Conservation (phyloP, 2,329 filamentous ascomycete genomes). For the Pyricularia sp. region DNA sequence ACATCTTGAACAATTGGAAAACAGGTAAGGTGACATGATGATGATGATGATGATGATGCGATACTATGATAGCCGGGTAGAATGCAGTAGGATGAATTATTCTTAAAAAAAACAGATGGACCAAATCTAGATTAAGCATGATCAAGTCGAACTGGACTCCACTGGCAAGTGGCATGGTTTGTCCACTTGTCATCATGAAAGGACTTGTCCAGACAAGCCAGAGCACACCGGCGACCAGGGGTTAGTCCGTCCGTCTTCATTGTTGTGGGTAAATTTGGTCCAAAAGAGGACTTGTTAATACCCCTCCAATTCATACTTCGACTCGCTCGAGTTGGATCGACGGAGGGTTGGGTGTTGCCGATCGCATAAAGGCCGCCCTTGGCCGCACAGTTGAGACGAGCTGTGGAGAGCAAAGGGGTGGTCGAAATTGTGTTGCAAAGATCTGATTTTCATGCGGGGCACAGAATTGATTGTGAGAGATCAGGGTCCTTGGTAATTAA, state of each 20-base stretch:
- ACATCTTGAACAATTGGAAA: neutral
- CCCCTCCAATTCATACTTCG: neutral
- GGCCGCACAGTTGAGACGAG: neutral
- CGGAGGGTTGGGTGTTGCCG: neutral
- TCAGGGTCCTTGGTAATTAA: conserved; percentile 1
- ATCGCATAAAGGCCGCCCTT: neutral
- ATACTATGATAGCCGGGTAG: neutral
- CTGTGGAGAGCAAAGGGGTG: neutral
- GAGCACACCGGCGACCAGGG: neutral
- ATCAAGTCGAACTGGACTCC: neutral
- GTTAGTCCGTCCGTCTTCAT: neutral
- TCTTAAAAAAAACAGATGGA: too few species aligned
- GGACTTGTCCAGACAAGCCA: neutral
- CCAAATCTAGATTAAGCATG: neutral
- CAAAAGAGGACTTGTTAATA: neutral
- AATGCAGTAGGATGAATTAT: neutral
- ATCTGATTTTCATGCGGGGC: neutral
- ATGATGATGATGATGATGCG: too few species aligned
- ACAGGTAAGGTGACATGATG: neutral
- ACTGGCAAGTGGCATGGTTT: neutral
- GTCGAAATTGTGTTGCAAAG: neutral
- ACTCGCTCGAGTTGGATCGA: neutral
- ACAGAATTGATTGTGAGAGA: too few species aligned
- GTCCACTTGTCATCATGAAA: neutral
- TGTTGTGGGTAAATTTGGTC: neutral